Conservation (phyloP, 345 rosid species). For the Euphorbia pulcherrima region DNA sequence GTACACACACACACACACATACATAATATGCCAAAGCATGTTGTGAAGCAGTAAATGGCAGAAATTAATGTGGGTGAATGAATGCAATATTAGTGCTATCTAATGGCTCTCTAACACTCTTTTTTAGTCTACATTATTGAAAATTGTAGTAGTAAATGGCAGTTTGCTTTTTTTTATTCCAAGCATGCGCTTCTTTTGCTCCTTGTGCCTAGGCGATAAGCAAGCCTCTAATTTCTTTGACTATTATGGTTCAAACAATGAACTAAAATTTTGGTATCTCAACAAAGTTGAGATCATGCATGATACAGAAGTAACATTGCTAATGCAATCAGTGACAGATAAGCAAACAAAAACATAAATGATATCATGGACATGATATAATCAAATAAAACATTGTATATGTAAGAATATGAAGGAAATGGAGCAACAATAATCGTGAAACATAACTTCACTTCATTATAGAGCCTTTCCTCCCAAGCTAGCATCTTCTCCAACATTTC, state of each 20-base stretch:
- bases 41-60: no score
- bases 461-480: constrained; percentile 98
- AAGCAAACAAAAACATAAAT: not conserved
- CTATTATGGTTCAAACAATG: not conserved
- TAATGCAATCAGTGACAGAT: not conserved
- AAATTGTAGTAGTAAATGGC: no score
- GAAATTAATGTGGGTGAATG: no score
- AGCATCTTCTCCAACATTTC: constrained; percentile 91
- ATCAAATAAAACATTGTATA: not conserved
- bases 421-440: not conserved
- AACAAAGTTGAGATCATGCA: not conserved
- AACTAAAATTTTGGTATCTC: not conserved
- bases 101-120: no score
- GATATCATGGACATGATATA: not conserved
- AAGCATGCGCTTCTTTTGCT: not conserved
- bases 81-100: no score
- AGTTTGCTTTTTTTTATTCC: not conserved
- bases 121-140: no score
- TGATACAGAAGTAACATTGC: not conserved
- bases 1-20: no score
- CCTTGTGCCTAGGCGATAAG: no score
- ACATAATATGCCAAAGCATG: no score
- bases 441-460: constrained; percentile 92
- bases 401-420: not conserved
- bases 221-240: not conserved